Evolutionary conservation across 2,329 filamentous ascomycete genomes (phyloP), one percentile per base, ranked within the genome.

Genomic region (Penicillium oxalicum): DNA sequence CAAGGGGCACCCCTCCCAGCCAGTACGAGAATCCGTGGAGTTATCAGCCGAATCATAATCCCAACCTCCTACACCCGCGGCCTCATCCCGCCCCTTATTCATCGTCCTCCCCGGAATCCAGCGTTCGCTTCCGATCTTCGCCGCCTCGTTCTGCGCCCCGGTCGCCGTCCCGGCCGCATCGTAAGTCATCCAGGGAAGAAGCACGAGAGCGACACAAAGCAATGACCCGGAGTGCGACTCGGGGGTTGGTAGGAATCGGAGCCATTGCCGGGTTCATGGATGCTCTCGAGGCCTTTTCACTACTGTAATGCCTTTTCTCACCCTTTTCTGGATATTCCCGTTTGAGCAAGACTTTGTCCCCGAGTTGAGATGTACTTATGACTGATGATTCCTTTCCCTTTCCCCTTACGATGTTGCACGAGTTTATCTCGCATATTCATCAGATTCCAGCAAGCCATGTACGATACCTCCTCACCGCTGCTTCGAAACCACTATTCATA

Each of bases 191-290:
- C n/a, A 55, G 53, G 11, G 58, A 59, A 52, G 51, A 64, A 27
- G 29, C 49, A 9, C 56, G 58, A 48, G 54, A 57, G 13, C 48
- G 61, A 5, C 62, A 64, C 34, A 63, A 61, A 26, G 57, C 61
- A 42, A 45, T 68, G 11, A 61, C 60, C 38, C 60, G 68, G 32
- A 63, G 58, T 36, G 67, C 68, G 34, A 67, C 67, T 6, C 63
- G 64, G 33, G 67, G 67, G 2, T 44, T 71, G 26, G 57, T 63
- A 5, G 69, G 67, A 3, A 63, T 65, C 24, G 65, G 65, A 12
- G 68, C 68, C 11, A 65, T 70, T 47, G 66, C 66, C 5, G 67
- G 67, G 9, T 69, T 70, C 46, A 57, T 71, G 54, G 65, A 70
- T 57, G 68, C 68, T n/a, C 48, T 71, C 38, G 68, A 70, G 45